phyloP scores from a whole-genome alignment of 495 filamentous ascomycete genomes.

The Neurospora africana region DNA sequence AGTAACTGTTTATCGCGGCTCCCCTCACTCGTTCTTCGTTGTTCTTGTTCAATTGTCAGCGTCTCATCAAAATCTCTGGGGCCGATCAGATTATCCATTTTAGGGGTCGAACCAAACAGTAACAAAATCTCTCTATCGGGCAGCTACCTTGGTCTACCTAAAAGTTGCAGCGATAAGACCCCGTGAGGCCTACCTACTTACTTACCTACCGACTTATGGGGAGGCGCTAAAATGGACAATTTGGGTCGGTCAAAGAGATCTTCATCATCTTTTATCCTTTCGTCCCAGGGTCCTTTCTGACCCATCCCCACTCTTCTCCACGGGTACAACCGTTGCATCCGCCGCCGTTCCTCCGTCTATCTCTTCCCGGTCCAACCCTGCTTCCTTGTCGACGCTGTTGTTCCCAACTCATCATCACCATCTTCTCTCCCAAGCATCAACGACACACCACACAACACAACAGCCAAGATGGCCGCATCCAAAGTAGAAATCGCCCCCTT shows the following conservation, averaged over 20 bases:
- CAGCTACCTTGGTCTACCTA: too few species aligned
- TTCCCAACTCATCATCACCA: neutral
- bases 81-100: neutral
- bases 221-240: too few species aligned
- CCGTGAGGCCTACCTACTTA: too few species aligned
- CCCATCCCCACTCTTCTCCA: neutral
- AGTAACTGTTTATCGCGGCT: too few species aligned
- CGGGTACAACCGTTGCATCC: neutral
- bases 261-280: neutral
- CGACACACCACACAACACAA: neutral
- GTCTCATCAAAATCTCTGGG: neutral
- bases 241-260: too few species aligned
- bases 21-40: neutral
- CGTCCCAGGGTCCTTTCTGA: neutral
- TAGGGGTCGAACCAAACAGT: neutral
- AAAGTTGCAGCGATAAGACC: too few species aligned
- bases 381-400: neutral
- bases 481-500: slow-evolving; percentile 43
- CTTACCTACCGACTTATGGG: too few species aligned
- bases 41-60: neutral
- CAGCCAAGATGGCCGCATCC: slow-evolving; percentile 19
- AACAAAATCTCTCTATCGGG: too few species aligned
- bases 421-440: neutral
- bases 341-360: neutral
- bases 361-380: neutral